phyloP scores from a whole-genome alignment of 2,329 filamentous ascomycete genomes.

The Ophiostoma pallidulum region DNA sequence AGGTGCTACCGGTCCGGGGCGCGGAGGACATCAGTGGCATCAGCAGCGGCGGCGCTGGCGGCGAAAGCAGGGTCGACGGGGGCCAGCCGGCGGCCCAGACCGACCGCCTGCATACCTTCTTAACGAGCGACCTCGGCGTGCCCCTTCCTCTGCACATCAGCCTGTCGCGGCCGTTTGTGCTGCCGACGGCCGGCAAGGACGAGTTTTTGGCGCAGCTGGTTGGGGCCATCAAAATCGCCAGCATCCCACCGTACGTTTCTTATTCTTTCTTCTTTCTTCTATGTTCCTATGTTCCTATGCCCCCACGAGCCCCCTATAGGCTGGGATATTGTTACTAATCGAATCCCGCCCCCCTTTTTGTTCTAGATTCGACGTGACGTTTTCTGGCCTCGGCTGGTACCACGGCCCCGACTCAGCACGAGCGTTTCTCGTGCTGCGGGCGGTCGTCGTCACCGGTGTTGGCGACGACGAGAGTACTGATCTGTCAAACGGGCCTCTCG shows the following conservation, averaged over 20 bases:
- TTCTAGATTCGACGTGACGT: slow-evolving; percentile 36
- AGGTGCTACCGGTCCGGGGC: slow-evolving; percentile 20
- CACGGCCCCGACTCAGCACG: slow-evolving; percentile 51
- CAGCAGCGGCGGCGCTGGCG: too few species aligned
- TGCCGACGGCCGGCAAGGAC: slow-evolving; percentile 63
- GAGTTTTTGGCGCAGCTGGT: slow-evolving; percentile 52
- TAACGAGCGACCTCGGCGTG: slow-evolving; percentile 68
- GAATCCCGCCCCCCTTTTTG: too few species aligned
- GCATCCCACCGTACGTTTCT: too few species aligned
- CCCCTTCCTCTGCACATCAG: slow-evolving; percentile 83
- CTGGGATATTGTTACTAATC: too few species aligned
- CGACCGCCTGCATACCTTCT: slow-evolving; percentile 61
- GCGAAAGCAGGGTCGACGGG: too few species aligned
- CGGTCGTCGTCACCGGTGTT: slow-evolving; percentile 26
- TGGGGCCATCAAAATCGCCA: too few species aligned
- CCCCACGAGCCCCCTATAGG: too few species aligned
- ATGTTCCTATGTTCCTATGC: too few species aligned
- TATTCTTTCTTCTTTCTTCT: too few species aligned
- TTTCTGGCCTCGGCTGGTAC: slow-evolving; percentile 37
- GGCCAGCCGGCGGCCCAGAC: too few species aligned
- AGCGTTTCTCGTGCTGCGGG: slow-evolving; percentile 73
- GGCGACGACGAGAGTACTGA: not conserved
- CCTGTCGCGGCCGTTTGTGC: slow-evolving; percentile 69
- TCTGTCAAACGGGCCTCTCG: slow-evolving; percentile 46
- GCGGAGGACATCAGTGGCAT: slow-evolving; percentile 20